These are phyloP conservation scores for Eleusine indica DNA, from an alignment of 176 grass and related monocot genomes.

Conservation along the genomic window DNA sequence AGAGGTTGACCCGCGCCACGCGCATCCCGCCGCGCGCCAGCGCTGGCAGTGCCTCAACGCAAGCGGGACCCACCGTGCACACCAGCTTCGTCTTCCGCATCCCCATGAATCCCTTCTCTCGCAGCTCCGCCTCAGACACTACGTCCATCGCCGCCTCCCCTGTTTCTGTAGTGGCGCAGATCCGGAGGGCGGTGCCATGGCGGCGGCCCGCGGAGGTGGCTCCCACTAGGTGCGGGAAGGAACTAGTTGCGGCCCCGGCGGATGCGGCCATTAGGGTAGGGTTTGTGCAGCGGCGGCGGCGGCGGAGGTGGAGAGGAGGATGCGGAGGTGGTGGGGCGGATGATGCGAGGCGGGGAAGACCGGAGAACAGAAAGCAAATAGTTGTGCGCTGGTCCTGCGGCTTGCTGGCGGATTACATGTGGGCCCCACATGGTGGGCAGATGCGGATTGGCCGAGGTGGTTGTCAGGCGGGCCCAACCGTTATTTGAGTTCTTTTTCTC, in stretches of 20 bases:
- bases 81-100: slow-evolving; percentile 70
- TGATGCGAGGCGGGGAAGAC: slow-evolving; percentile 34
- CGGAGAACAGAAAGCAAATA: not conserved
- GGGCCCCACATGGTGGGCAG: not conserved
- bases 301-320: not conserved
- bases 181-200: not conserved
- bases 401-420: slow-evolving; percentile 16
- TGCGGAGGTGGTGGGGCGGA: slow-evolving; percentile 31
- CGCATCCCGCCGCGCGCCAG: slow-evolving; percentile 72
- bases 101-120: slow-evolving; percentile 76
- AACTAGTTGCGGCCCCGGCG: not conserved
- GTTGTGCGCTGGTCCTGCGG: not conserved
- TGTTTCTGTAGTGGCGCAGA: slow-evolving; percentile 17
- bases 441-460: not conserved
- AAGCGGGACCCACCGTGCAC: slow-evolving; percentile 67
- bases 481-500: not conserved
- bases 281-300: not conserved
- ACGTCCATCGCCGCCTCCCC: slow-evolving; percentile 49
- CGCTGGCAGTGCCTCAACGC: slow-evolving; percentile 50
- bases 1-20: slow-evolving; percentile 73
- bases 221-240: not conserved
- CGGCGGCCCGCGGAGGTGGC: not conserved
- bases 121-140: slow-evolving; percentile 68
- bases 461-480: not conserved
- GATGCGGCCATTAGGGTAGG: slow-evolving; percentile 28